Evolutionary conservation across 768 basidiomycete species (phyloP).

Genomic region (Melanogaster broomeanus): DNA sequence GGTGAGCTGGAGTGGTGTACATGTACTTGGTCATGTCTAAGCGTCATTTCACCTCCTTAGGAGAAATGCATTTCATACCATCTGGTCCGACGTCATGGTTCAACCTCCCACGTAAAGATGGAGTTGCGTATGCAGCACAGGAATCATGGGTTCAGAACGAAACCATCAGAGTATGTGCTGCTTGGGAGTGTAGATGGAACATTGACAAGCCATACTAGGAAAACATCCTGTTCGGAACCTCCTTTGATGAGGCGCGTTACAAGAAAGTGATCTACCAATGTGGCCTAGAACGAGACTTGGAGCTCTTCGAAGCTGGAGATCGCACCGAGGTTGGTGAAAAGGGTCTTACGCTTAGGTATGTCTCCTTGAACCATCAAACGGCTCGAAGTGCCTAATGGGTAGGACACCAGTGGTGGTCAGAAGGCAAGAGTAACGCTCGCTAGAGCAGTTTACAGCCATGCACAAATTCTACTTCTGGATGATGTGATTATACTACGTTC

Average conservation of each 20-base stretch:
- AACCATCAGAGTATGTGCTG: conserved; percentile 53
- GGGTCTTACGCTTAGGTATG: conserved; percentile 53
- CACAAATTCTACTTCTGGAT: conserved; percentile 67
- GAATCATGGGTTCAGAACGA: conserved; percentile 87
- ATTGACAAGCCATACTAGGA: conserved; percentile 26
- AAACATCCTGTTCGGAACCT: conserved; percentile 47
- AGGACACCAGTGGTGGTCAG: background rate
- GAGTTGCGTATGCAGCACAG: conserved; percentile 81
- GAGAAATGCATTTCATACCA: conserved; percentile 66
- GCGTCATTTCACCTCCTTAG: background rate
- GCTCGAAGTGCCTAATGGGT: background rate
- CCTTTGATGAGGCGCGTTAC: conserved; percentile 44
- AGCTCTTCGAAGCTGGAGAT: conserved; percentile 59
- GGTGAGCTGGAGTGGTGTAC: conserved; percentile 21
- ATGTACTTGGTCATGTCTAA: background rate
- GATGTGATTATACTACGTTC: conserved; percentile 46
- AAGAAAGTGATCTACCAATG: conserved; percentile 42
- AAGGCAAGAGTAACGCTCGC: conserved; percentile 56
- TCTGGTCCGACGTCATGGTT: conserved; percentile 58
- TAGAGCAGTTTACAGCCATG: conserved; percentile 59
- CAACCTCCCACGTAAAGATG: conserved; percentile 65
- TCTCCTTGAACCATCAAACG: background rate
- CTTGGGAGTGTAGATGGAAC: background rate
- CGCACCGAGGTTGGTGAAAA: conserved; percentile 73
- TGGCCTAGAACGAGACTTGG: conserved; percentile 45